Conservation (phyloP, 2,329 filamentous ascomycete species). For the Arthrobotrys sphaeroides region DNA sequence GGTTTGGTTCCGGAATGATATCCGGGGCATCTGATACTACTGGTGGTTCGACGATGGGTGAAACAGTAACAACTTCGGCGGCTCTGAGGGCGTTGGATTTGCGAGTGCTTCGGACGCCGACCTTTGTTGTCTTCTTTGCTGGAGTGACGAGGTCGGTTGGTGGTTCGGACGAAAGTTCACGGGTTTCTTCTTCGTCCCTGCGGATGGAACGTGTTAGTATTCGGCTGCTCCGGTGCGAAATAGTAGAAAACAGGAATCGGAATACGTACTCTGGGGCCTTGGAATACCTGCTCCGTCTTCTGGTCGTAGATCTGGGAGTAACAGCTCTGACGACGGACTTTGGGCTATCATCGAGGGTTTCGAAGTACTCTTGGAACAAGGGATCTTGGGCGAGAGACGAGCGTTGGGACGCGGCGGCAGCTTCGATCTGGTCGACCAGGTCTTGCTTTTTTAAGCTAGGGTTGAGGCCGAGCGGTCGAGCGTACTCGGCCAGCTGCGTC, state of each 20-base stretch:
- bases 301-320: slow-evolving; percentile 26
- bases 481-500: slow-evolving; percentile 43
- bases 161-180: slow-evolving; percentile 40
- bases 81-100: slow-evolving; percentile 13
- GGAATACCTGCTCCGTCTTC: slow-evolving; percentile 35
- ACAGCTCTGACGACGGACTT: background rate
- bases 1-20: slow-evolving; percentile 30
- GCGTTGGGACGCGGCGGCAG: slow-evolving; percentile 3
- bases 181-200: slow-evolving; percentile 36
- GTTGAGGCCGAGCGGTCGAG: slow-evolving; percentile 41
- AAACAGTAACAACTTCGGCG: background rate
- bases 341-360: slow-evolving; percentile 30
- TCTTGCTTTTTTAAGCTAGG: slow-evolving; percentile 27
- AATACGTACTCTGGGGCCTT: slow-evolving; percentile 45
- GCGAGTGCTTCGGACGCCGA: slow-evolving; percentile 25
- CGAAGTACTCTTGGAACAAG: slow-evolving; percentile 46
- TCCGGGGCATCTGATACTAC: slow-evolving; percentile 8
- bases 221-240: background rate
- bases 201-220: background rate
- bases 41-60: background rate
- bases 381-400: slow-evolving; percentile 22
- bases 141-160: slow-evolving; percentile 47
- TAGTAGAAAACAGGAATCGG: background rate
- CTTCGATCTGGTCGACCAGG: slow-evolving; percentile 39
- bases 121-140: slow-evolving; percentile 22